phyloP scores from a whole-genome alignment of 2,329 filamentous ascomycete genomes.

The Botryotinia convoluta region DNA sequence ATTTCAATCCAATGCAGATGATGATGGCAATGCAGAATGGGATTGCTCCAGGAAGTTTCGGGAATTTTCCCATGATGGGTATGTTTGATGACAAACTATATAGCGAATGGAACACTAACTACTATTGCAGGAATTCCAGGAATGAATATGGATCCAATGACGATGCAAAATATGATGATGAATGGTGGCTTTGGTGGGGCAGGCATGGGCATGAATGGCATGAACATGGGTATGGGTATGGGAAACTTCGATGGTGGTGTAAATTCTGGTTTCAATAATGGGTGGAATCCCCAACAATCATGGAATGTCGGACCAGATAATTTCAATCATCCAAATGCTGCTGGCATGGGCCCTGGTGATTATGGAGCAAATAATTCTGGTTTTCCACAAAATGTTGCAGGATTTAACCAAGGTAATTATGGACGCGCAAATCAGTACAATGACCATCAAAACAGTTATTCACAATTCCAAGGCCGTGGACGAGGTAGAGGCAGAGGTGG shows the following conservation, averaged over 20 bases:
- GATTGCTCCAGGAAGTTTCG: conserved; percentile 55
- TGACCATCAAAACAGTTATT: conserved; percentile 67
- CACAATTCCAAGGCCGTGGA: conserved; percentile 49
- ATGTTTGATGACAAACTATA: conserved; percentile 44
- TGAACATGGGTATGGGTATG: conserved; percentile 70
- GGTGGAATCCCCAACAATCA: conserved; percentile 77
- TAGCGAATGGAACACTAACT: background rate
- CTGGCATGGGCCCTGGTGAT: conserved; percentile 75
- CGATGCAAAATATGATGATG: conserved; percentile 76
- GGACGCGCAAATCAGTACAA: conserved; percentile 66
- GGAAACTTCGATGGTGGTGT: conserved; percentile 65
- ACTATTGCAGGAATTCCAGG: conserved; percentile 56
- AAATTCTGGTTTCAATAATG: conserved; percentile 65
- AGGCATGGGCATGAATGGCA: conserved; percentile 78
- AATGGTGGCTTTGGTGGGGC: conserved; percentile 70
- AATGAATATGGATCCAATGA: conserved; percentile 81
- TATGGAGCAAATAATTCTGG: conserved; percentile 76
- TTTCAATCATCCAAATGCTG: conserved; percentile 82
- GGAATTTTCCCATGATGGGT: conserved; percentile 82
- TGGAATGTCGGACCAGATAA: conserved; percentile 85
- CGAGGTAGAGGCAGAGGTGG: conserved; percentile 40
- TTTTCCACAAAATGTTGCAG: conserved; percentile 59
- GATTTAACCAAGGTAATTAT: conserved; percentile 82
- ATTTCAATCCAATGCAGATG: conserved; percentile 75
- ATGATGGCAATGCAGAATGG: conserved; percentile 75